A percentile compares a stretch with the other conserved stretches of the same genome.
These are phyloP conservation scores for Lagenidium giganteum DNA, from an alignment of 352 stramenopile species.

Conservation along the genomic window DNA sequence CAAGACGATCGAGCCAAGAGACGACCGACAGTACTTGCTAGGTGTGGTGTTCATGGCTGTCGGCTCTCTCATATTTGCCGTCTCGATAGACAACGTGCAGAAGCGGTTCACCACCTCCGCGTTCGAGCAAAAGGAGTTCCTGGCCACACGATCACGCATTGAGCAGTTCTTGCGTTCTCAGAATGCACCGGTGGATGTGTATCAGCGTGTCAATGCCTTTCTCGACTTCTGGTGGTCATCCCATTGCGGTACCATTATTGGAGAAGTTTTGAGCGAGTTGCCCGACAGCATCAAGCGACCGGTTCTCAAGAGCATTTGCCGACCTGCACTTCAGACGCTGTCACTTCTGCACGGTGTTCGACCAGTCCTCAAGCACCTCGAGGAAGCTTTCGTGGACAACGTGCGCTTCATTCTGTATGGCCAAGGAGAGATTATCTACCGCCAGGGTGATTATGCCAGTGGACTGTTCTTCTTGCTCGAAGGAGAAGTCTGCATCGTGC, in stretches of 20 bases:
- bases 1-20: constrained; percentile 31
- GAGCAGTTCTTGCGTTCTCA: constrained; percentile 37
- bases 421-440: constrained; percentile 33
- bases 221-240: constrained; percentile 49
- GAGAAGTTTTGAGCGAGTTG: constrained; percentile 27
- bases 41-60: constrained; percentile 40
- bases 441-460: constrained; percentile 28
- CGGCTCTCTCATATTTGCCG: constrained; percentile 39
- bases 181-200: constrained; percentile 28
- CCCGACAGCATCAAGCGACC: constrained; percentile 23
- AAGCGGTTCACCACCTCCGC: constrained; percentile 44
- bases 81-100: constrained; percentile 44
- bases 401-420: constrained; percentile 31
- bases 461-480: constrained; percentile 31
- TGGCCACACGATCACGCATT: constrained; percentile 29
- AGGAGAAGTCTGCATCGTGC: constrained; percentile 16
- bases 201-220: constrained; percentile 38
- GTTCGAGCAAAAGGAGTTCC: constrained; percentile 45
- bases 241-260: constrained; percentile 33
- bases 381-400: constrained; percentile 31
- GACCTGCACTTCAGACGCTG: constrained; percentile 28
- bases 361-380: constrained; percentile 20
- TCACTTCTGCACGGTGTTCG: constrained; percentile 18
- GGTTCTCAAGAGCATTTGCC: constrained; percentile 29
- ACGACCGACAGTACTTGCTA: constrained; percentile 29